These are phyloP conservation scores for Zelonia costaricensis DNA, from an alignment of 208 protist genomes.

Conservation along the genomic window DNA sequence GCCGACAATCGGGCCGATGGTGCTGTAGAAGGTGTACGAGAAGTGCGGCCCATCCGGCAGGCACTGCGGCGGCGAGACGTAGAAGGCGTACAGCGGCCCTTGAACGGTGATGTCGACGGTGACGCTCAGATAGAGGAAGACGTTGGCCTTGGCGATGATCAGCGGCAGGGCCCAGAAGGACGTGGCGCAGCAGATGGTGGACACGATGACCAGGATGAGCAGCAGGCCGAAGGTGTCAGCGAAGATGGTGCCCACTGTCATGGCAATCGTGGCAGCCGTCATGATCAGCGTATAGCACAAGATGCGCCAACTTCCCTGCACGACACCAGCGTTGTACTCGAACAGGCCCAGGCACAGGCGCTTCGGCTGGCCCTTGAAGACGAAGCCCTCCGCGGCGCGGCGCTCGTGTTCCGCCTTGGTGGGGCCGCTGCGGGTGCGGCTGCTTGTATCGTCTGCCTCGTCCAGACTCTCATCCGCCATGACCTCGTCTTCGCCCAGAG, in stretches of 20 bases:
- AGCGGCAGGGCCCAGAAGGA: slow-evolving; percentile 51
- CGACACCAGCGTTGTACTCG: slow-evolving; percentile 54
- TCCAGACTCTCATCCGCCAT: neutral
- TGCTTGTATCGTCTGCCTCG: neutral
- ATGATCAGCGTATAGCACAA: slow-evolving; percentile 42
- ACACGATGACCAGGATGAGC: slow-evolving; percentile 25
- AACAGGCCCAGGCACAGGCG: slow-evolving; percentile 33
- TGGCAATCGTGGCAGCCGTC: slow-evolving; percentile 36
- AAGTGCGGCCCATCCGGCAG: slow-evolving; percentile 57
- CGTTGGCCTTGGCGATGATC: slow-evolving; percentile 48
- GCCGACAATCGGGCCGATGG: slow-evolving; percentile 33
- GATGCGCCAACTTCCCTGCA: slow-evolving; percentile 48
- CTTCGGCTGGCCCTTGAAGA: slow-evolving; percentile 1
- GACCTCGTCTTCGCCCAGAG: neutral
- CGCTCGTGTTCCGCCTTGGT: neutral
- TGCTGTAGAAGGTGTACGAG: slow-evolving; percentile 56
- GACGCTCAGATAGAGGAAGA: slow-evolving; percentile 45
- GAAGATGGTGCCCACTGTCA: slow-evolving; percentile 35
- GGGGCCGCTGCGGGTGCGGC: too few species aligned
- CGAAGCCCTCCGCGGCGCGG: neutral
- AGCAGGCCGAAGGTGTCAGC: slow-evolving; percentile 26
- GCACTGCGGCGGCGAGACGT: slow-evolving; percentile 34
- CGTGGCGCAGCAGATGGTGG: slow-evolving; percentile 27
- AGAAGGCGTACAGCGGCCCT: slow-evolving; percentile 50
- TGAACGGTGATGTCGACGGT: slow-evolving; percentile 47